Evolutionary conservation across 2,329 filamentous ascomycete species (phyloP), one percentile per base, ranked within the genome.

Genomic region (Paecilomyces sp.): DNA sequence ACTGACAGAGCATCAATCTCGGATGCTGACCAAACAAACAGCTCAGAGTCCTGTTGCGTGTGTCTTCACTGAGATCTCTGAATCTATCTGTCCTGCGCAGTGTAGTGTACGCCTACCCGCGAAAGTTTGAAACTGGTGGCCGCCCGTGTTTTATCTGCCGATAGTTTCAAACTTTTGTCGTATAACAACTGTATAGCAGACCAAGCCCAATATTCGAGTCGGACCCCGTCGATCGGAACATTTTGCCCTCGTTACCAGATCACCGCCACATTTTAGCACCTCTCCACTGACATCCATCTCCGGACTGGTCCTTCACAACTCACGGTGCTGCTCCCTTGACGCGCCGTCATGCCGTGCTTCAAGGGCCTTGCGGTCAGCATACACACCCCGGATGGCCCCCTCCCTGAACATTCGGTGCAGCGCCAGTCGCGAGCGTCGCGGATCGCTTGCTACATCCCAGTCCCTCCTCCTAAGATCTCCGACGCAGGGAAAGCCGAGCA

Each of bases 291-390:
- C 22, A 25, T 53, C 18, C 22, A 25, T 53, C 18, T 25, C 15
- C 51, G 51, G 28, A 25, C 51, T 30, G 51, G 24, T 15, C 51
- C 51, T 24, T 53, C 8, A 18, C 8, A 28, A 22, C 51, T 28
- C 28, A 53, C 51, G 51, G 51, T 53, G 51, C 28, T 30, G 51
- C 13, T 53, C 22, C 51, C 24, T 30, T 28, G 51, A 53, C 28
- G 28, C 22, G 15, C 58, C 71, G 69, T 55, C 67, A 90, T 90
- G 94, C 94, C 94, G 81, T 97, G 92, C 86, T 99, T 97, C 82
- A 96, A 97, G 82, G 94, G 94, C 78, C 92, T 99, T 79, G 93
- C 94, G 70, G 93, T 97, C 74, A 96, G 91, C 84, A 95, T 97
- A 76, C 94, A 99, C 80, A 87, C 85, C 53, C 84, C 91, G 67